phyloP scores from a whole-genome alignment of 225 moss, liverwort and hornwort species.

The Marchantia paleacea region DNA sequence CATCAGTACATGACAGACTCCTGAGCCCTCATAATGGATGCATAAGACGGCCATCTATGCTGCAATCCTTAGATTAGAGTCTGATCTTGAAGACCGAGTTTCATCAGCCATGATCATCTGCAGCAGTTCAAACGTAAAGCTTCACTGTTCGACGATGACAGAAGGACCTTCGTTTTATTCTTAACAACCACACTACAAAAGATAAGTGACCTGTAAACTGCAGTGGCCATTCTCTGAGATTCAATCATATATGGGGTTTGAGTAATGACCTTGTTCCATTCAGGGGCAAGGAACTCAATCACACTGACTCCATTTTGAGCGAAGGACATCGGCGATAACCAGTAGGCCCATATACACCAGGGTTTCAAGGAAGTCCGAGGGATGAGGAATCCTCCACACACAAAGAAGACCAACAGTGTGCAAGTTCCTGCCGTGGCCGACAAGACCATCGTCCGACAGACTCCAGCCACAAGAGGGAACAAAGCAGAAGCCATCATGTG shows the following conservation, averaged over 20 bases:
- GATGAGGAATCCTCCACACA: constrained; percentile 37
- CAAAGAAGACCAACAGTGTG: constrained; percentile 25
- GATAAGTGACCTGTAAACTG: too few relatives aligned
- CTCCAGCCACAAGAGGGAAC: constrained; percentile 34
- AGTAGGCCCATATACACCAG: constrained; percentile 93
- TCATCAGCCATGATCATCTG: not conserved
- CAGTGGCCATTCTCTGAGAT: too few relatives aligned
- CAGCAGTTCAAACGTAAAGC: not conserved
- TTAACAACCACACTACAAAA: too few relatives aligned
- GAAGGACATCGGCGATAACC: constrained; percentile 66
- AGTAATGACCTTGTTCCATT: constrained; percentile 53
- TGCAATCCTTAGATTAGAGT: not conserved
- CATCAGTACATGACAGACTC: too few relatives aligned
- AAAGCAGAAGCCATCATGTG: constrained; percentile 32
- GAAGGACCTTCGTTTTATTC: too few relatives aligned
- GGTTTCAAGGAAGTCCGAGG: constrained; percentile 47
- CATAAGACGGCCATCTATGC: not conserved
- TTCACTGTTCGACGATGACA: too few relatives aligned
- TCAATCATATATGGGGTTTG: too few relatives aligned
- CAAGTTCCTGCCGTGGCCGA: constrained; percentile 34
- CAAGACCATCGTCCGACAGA: constrained; percentile 32
- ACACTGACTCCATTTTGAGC: constrained; percentile 74
- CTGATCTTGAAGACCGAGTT: not conserved
- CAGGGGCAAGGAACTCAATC: constrained; percentile 76
- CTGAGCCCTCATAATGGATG: constrained; percentile 31